phyloP scores from a whole-genome alignment of 768 basidiomycete species.

The Kwoniella dendrophila region DNA sequence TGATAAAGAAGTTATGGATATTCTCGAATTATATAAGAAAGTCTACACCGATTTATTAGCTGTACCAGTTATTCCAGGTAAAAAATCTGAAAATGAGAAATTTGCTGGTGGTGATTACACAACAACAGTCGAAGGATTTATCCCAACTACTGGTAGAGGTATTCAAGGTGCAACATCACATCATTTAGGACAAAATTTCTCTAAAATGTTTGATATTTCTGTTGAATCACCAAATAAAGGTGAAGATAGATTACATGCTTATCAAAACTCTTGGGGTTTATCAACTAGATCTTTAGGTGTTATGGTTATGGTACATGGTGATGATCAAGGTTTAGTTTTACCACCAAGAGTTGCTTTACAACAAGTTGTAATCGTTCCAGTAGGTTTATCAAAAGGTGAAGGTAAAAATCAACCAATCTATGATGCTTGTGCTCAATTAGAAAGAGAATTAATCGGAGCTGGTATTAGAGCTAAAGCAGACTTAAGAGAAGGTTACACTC shows the following conservation, averaged over 20 bases:
- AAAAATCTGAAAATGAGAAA: constrained; percentile 99
- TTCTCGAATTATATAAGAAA: constrained; percentile 91
- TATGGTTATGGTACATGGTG: constrained; percentile 99
- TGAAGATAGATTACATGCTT: constrained; percentile 71
- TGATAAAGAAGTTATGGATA: constrained; percentile 85
- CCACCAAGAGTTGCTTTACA: constrained; percentile 95
- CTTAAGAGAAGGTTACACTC: constrained; percentile 91
- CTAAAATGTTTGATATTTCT: constrained; percentile 95
- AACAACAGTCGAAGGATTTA: constrained; percentile 96
- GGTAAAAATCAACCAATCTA: constrained; percentile 66
- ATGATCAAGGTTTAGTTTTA: constrained; percentile 93
- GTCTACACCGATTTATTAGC: constrained; percentile 97
- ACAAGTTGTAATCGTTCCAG: constrained; percentile 89
- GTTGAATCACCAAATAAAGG: constrained; percentile 77
- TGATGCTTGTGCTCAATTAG: constrained; percentile 75
- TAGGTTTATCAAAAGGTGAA: constrained; percentile 73
- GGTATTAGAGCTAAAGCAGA: constrained; percentile 87
- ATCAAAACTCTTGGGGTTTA: constrained; percentile 99
- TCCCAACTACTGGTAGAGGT: constrained; percentile 93
- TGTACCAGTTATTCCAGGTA: constrained; percentile 92
- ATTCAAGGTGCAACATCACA: constrained; percentile 98
- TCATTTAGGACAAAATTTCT: constrained; percentile 98
- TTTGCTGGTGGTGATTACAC: constrained; percentile 98
- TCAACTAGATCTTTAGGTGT: constrained; percentile 95
- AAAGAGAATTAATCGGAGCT: constrained; percentile 68